Evolutionary conservation across 768 basidiomycete genomes (phyloP).

Genomic region (Kwoniella pini): DNA sequence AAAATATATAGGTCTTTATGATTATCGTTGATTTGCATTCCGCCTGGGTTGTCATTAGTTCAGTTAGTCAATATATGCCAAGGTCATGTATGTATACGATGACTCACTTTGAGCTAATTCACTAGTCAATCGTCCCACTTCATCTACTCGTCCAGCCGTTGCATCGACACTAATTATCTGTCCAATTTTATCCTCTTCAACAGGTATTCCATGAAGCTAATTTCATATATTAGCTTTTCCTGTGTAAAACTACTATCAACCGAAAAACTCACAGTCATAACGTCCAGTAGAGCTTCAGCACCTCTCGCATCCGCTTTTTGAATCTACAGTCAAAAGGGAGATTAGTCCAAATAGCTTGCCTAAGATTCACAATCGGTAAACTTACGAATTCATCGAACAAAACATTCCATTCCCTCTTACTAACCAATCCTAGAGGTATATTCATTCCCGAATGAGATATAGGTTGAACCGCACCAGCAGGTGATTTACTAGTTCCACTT

Average conservation of each 20-base stretch:
- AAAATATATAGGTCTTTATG: conserved; percentile 59
- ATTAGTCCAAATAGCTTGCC: too few relatives aligned
- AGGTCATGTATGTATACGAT: conserved; percentile 59
- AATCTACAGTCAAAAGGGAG: conserved; percentile 59
- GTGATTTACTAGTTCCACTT: conserved; percentile 13
- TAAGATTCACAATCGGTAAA: conserved; percentile 5
- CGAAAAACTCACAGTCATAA: conserved; percentile 59
- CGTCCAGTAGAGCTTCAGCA: conserved; percentile 60
- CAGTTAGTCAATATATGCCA: conserved; percentile 10
- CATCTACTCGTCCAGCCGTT: conserved; percentile 19
- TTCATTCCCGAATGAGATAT: not conserved
- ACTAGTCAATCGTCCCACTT: conserved; percentile 12
- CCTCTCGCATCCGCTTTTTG: conserved; percentile 59
- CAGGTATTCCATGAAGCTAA: conserved; percentile 53
- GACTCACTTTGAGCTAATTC: conserved; percentile 58
- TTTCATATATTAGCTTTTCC: conserved; percentile 54
- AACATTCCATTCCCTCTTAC: conserved; percentile 62
- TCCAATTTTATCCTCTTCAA: conserved; percentile 59
- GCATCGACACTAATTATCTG: conserved; percentile 62
- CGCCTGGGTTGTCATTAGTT: not conserved
- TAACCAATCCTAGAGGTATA: conserved; percentile 60
- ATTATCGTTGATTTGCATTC: not conserved
- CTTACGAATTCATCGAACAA: conserved; percentile 62
- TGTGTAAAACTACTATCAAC: not conserved
- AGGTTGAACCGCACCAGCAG: not conserved